These are phyloP conservation scores for Rubia yunnanensis DNA, from an alignment of 257 asterid genomes.

Conservation along the genomic window DNA sequence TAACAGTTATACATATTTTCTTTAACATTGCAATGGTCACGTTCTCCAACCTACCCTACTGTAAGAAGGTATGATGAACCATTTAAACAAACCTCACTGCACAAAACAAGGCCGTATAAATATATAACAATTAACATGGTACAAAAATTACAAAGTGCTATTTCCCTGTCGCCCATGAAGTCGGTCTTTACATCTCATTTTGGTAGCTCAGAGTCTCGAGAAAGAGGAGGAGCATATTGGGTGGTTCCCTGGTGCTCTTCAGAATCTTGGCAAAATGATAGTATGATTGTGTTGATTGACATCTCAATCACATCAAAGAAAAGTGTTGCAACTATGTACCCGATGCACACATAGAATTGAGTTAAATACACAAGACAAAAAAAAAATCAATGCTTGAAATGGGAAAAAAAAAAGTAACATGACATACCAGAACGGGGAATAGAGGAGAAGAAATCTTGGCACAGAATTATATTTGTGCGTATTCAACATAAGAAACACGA, in stretches of 20 bases:
- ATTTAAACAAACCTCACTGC: not conserved
- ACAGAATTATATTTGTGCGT: slow-evolving; percentile 62
- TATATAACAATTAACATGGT: slow-evolving; percentile 1
- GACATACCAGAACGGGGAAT: slow-evolving; percentile 86
- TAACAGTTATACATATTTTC: not conserved
- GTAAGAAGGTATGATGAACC: not conserved
- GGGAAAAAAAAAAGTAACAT: not conserved
- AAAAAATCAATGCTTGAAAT: not conserved
- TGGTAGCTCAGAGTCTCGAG: slow-evolving; percentile 68
- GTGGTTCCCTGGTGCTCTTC: slow-evolving; percentile 99
- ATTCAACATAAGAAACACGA: slow-evolving; percentile 91
- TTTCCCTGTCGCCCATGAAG: slow-evolving; percentile 38
- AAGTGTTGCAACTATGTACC: slow-evolving; percentile 80
- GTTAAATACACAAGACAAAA: not conserved
- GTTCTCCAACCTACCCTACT: not conserved
- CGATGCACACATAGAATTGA: slow-evolving; percentile 31
- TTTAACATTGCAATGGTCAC: not conserved
- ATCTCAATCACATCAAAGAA: slow-evolving; percentile 97
- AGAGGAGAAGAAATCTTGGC: slow-evolving; percentile 92
- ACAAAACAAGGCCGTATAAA: not conserved
- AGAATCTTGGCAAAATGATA: slow-evolving; percentile 92
- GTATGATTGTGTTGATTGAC: slow-evolving; percentile 92
- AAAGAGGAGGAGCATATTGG: slow-evolving; percentile 81
- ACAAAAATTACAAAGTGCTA: not conserved
- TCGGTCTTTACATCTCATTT: slow-evolving; percentile 82